Base-by-base conservation (phyloP, 2,329 filamentous ascomycete species). In the Basipetospora chlamydospora region DNA sequence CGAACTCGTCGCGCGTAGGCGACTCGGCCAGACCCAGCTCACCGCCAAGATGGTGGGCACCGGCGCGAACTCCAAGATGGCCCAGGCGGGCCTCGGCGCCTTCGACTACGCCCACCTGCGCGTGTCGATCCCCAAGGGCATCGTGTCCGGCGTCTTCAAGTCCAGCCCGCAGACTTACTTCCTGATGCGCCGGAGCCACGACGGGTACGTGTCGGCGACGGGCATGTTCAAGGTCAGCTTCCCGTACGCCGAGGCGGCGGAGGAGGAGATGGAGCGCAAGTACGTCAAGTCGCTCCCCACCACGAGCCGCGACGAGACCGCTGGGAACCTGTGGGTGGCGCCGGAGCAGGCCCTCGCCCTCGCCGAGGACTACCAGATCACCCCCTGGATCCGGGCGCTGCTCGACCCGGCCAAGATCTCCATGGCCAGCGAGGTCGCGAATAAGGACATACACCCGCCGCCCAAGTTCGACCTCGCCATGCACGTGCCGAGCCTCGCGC, bases 91-190 rank as follows among this genome's bases (percentile, higher is more conserved):
- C 46, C 66, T 90, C 42, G 85, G 84, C 35, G 75, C 79, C 32
- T 94, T 98, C 55, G 90, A 96, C 59, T 98, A 98, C 58, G 88
- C 87, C 45, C 90, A 98, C 55, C 69, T 98, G 34, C 81, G 88
- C 51, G 88, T 87, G 42, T 88, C 90, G 11, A 64, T 98, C 32
- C 90, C 90, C 34, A 90, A 87, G 58, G 86, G 90, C 44, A 78
- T 96, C 47, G 74, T 77, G 20, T 94, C 87, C 5, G 90, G 90
- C 52, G 92, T 98, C 50, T 96, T 96, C 65, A 80, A 83, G 50
- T 79, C 77, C 41, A 77, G 77, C 53, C 88, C 90, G 5, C 85
- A 85, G 55, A 90, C 84, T 47, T 98, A 98, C 61, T 98, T 96
- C 57, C 64, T 98, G 48, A 98, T 98, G 83, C 78, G 84, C 58